Percentiles rank a stretch among this genome's conserved stretches.
These are phyloP conservation scores for Pythium insidiosum DNA, from an alignment of 352 stramenopile species.

Conservation along the genomic window DNA sequence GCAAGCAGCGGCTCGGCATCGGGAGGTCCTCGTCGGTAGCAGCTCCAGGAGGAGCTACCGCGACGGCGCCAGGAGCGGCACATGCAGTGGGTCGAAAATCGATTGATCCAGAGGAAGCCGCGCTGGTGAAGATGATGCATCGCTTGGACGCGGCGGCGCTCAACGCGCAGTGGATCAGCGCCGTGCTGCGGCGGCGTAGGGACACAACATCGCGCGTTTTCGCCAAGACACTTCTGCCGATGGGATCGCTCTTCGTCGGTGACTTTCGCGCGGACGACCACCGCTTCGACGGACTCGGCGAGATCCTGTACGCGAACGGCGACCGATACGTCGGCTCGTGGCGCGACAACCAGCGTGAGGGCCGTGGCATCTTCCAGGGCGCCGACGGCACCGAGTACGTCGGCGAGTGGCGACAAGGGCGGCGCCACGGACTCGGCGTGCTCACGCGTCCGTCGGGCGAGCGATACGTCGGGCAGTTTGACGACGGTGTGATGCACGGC, in stretches of 20 bases:
- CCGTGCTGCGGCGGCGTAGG: neutral
- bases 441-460: slow-evolving; percentile 73
- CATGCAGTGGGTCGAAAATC: too few relatives aligned
- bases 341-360: slow-evolving; percentile 52
- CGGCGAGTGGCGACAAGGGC: slow-evolving; percentile 67
- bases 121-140: slow-evolving; percentile 3
- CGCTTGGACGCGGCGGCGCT: slow-evolving; percentile 8
- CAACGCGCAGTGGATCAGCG: slow-evolving; percentile 38
- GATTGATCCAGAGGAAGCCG: slow-evolving; percentile 15
- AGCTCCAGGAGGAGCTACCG: neutral
- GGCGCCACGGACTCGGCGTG: slow-evolving; percentile 77
- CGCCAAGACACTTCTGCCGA: slow-evolving; percentile 52
- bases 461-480: slow-evolving; percentile 80
- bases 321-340: slow-evolving; percentile 84
- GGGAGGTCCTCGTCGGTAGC: neutral
- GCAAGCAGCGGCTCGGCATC: slow-evolving; percentile 27
- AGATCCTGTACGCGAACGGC: slow-evolving; percentile 79
- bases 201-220: slow-evolving; percentile 25
- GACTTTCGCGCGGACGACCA: slow-evolving; percentile 40
- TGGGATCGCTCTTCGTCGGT: slow-evolving; percentile 70
- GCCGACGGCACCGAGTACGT: slow-evolving; percentile 46
- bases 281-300: slow-evolving; percentile 70
- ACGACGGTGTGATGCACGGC: slow-evolving; percentile 67
- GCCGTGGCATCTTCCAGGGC: slow-evolving; percentile 60
- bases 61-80: neutral